Conservation (phyloP, 495 filamentous ascomycete genomes). For the Xylaria sp. region DNA sequence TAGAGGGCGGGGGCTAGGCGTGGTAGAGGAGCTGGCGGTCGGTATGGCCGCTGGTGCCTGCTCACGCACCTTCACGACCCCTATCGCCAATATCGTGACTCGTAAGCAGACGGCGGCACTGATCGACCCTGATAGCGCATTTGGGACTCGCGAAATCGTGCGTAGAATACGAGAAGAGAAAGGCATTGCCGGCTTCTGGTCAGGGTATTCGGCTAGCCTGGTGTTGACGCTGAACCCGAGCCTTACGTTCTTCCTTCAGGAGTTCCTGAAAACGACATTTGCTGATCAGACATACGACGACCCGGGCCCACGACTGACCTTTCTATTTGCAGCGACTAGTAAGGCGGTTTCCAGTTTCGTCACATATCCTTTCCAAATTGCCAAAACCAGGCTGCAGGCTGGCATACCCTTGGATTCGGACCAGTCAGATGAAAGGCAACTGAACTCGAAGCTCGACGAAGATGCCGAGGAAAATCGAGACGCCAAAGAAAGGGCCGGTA, state of each 20-base stretch:
- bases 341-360: conserved; percentile 80
- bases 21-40: conserved; percentile 76
- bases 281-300: conserved; percentile 57
- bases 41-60: conserved; percentile 81
- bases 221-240: conserved; percentile 86
- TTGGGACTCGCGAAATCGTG: conserved; percentile 65
- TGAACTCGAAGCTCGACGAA: conserved; percentile 14
- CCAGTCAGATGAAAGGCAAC: conserved; percentile 24
- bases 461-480: conserved; percentile 23
- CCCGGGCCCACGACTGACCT: conserved; percentile 52
- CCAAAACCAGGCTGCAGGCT: conserved; percentile 74
- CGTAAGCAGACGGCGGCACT: conserved; percentile 75
- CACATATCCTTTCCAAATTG: conserved; percentile 87
- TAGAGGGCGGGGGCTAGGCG: conserved; percentile 63
- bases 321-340: conserved; percentile 80
- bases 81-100: conserved; percentile 83
- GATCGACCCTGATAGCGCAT: conserved; percentile 21
- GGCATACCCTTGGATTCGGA: conserved; percentile 45
- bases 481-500: conserved; percentile 28
- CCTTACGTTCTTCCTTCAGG: conserved; percentile 85
- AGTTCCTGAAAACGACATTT: conserved; percentile 64
- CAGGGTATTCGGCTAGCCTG: conserved; percentile 82
- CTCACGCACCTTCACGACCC: conserved; percentile 80
- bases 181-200: conserved; percentile 83
- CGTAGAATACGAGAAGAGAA: conserved; percentile 70